Base-by-base conservation (phyloP, 441 rosid genomes). In the California macrophylla region DNA sequence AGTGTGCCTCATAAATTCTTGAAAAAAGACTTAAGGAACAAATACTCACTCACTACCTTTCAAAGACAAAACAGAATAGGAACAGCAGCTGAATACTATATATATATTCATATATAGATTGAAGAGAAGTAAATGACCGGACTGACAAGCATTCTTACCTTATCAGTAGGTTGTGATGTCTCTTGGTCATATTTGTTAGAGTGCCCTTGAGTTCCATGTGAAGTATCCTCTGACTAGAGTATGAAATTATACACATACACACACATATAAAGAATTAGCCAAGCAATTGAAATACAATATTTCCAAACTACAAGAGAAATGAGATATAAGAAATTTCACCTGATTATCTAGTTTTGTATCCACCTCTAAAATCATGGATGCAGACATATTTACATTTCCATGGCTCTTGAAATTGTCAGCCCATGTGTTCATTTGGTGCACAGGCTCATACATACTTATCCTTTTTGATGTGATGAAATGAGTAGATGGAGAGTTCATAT, bases 351-450 rank as follows among this genome's bases (percentile, higher is more conserved):
- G 82, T 76, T 86, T 86, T 26, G 71, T 74, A 32, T 87, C 87
- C 42, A 81, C 68, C 3, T 87, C 82, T 58, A 83, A 70, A 26
- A 90, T 72, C 70, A 92, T 75, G 32, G 94, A 76, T 69, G 78
- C 74, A 63, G 87, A 76, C 15, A 81, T 68, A 78, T 71, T 80
- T 40, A 82, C 82, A 85, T 78, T 83, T 68, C 81, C 90, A 72
- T 78, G 80, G 71, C 75, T 76, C 78, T 77, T 89, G 60, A 84
- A 91, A 64, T 66, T 85, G 72, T 88, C 96, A 71, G 81, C 96
- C 99, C 99, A 92, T 85, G 86, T 85, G 76, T 88, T 83, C 42
- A 89, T 77, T 74, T 85, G 97, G 79, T 85, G 89, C 67, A 87
- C 76, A 66, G 86, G 84, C 66, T 90, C 96, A 79, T 92, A 90